Evolutionary conservation across 2,329 filamentous ascomycete genomes (phyloP).

Genomic region (Ascochyta clinopodiicola): DNA sequence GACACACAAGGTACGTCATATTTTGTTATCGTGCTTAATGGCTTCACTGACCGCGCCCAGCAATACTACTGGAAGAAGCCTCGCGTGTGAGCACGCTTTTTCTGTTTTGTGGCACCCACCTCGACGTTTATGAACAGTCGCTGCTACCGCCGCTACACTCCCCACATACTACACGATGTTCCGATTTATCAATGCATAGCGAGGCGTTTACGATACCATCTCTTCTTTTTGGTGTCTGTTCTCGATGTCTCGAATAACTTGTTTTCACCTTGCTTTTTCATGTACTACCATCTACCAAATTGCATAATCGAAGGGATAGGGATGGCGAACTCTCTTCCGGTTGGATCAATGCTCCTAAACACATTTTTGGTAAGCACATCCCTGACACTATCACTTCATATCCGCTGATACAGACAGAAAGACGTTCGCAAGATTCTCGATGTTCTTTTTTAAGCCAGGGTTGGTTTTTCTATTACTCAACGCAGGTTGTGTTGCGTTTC

Average conservation of each 20-base stretch:
- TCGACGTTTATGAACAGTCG: not conserved
- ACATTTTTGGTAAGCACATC: conserved; percentile 1
- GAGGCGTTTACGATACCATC: conserved; percentile 48
- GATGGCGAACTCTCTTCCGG: not conserved
- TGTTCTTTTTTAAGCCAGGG: not conserved
- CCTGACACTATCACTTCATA: not conserved
- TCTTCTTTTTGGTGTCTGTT: conserved; percentile 21
- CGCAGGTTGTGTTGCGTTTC: not conserved
- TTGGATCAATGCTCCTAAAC: conserved; percentile 3
- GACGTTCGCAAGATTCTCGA: not conserved
- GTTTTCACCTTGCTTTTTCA: conserved; percentile 2
- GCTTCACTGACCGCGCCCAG: conserved; percentile 48
- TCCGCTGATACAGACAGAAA: not conserved
- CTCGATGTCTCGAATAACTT: conserved; percentile 10
- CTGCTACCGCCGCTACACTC: not conserved
- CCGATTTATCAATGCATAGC: conserved; percentile 43
- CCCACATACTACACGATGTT: conserved; percentile 15
- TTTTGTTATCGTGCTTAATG: not conserved
- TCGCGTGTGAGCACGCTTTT: conserved; percentile 35
- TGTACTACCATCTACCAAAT: conserved; percentile 30
- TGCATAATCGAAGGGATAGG: conserved; percentile 16
- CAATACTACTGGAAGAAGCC: conserved; percentile 77
- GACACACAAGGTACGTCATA: conserved; percentile 84
- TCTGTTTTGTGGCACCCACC: not conserved
- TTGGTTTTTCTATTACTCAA: not conserved